A percentile compares a stretch with the other conserved stretches of the same genome.
Evolutionary conservation across 2,329 filamentous ascomycete species (phyloP).

Genomic region (Botrytis aclada): DNA sequence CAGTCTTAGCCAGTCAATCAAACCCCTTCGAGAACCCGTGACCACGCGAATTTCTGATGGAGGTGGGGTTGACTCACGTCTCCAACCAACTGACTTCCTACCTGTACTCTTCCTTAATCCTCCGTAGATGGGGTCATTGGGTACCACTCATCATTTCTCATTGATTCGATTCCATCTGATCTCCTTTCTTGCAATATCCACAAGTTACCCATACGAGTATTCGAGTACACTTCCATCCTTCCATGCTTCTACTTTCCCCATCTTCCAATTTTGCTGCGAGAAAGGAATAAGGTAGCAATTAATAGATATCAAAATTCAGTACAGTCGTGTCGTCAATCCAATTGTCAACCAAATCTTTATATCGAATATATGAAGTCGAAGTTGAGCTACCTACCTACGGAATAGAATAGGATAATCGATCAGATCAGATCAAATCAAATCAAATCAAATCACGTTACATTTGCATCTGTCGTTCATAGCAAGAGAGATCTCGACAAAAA

Average conservation of each 20-base stretch:
- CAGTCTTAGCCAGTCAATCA: not conserved
- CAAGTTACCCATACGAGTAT: too few relatives aligned
- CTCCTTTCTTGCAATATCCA: not conserved
- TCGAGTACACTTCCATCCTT: not conserved
- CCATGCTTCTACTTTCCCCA: not conserved
- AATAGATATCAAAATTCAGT: not conserved
- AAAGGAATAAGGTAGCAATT: not conserved
- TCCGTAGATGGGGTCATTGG: not conserved
- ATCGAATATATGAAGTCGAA: not conserved
- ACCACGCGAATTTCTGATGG: not conserved
- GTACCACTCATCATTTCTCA: not conserved
- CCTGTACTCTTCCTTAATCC: not conserved
- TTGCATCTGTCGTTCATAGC: not conserved
- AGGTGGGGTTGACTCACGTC: constrained; percentile 11
- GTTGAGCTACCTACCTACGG: not conserved
- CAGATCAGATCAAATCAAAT: not conserved
- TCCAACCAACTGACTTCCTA: not conserved
- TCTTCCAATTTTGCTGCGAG: not conserved
- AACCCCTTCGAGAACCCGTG: not conserved
- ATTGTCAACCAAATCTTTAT: not conserved
- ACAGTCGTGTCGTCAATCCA: not conserved
- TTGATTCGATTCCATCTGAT: not conserved
- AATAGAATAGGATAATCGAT: not conserved
- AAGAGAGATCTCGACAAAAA: not conserved
- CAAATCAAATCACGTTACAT: not conserved